Evolutionary conservation across 768 basidiomycete genomes (phyloP), one percentile per base, ranked within the genome.

Genomic region (Terana coerulea): DNA sequence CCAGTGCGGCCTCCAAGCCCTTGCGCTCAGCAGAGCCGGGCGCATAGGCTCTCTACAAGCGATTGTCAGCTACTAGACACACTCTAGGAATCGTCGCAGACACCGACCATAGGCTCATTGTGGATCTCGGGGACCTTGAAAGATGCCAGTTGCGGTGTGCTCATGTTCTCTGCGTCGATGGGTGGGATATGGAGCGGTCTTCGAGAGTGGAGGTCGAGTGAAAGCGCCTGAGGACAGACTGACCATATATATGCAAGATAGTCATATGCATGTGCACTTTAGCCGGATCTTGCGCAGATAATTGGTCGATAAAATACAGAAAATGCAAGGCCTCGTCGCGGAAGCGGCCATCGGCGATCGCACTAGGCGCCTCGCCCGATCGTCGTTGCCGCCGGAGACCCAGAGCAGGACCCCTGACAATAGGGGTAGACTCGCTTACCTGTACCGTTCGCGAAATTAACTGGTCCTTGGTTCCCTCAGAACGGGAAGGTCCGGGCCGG

Each of bases 91-190:
- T n/a, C 34, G 39, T n/a, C n/a, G 65, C 75, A 21, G n/a, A 24
- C 11, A 44, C 60, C 61, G 60, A 91, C 91, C 88, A 98, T 88
- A 35, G 91, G 89, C 71, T 98, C 97, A 84, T 99, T 99, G 50
- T 88, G 79, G 64, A 94, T 75, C 21, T 69, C 74, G 19, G 95
- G 95, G 51, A 92, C 80, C 65, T 85, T 87, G 83, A 95, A 97
- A 3, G 81, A 60, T 17, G 90, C 93, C 41, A 95, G 84, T 62
- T 89, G 87, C 41, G 89, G 82, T 49, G 77, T 78, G 35, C 80
- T 63, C 85, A 86, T 87, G 53, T 58, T 40, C 55, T 56, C 42
- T 12, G 26, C 42, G 42, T 43, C n/a, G 45, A 17, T 17, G 31
- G n/a, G n/a, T n/a, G n/a, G n/a, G n/a, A n/a, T n/a, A n/a, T n/a